These are phyloP conservation scores for Cytidiella melzeri DNA, from an alignment of 768 basidiomycete species.

Conservation along the genomic window DNA sequence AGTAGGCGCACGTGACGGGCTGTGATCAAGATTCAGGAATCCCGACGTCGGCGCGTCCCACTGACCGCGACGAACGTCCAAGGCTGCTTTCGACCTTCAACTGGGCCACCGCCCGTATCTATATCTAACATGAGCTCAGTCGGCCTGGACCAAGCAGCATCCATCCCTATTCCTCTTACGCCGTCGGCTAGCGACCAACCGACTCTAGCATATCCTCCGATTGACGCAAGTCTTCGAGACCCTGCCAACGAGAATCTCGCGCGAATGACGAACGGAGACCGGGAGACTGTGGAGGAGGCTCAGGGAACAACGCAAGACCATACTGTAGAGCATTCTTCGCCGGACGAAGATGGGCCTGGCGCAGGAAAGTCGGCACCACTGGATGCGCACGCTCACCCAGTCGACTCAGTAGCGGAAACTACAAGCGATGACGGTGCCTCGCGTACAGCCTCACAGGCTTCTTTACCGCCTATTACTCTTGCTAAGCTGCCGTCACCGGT, in stretches of 20 bases:
- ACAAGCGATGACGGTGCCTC: not conserved
- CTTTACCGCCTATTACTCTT: constrained; percentile 21
- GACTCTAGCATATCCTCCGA: constrained; percentile 11
- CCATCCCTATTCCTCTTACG: constrained; percentile 21
- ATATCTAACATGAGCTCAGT: constrained; percentile 16
- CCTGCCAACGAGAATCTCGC: constrained; percentile 17
- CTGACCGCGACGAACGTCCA: constrained; percentile 8
- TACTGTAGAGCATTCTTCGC: not conserved
- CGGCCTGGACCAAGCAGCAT: constrained; percentile 15
- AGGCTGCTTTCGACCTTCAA: not conserved
- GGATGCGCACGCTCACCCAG: not conserved
- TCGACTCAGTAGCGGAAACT: not conserved
- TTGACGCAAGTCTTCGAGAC: constrained; percentile 7
- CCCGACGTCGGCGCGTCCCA: constrained; percentile 2
- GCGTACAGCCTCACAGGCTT: not conserved
- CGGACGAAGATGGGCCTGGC: not conserved
- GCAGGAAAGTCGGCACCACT: not conserved
- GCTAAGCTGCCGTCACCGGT: constrained; percentile 16
- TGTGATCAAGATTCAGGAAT: not conserved
- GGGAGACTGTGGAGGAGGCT: not conserved
- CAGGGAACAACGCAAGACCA: too few relatives aligned
- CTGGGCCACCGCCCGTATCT: constrained; percentile 5
- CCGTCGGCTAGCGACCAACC: constrained; percentile 18
- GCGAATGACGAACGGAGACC: not conserved
- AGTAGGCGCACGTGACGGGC: constrained; percentile 12